Evolutionary conservation across 306 rosid genomes (phyloP), one percentile per base, ranked within the genome.

Genomic region (Ziziphus jujuba): DNA sequence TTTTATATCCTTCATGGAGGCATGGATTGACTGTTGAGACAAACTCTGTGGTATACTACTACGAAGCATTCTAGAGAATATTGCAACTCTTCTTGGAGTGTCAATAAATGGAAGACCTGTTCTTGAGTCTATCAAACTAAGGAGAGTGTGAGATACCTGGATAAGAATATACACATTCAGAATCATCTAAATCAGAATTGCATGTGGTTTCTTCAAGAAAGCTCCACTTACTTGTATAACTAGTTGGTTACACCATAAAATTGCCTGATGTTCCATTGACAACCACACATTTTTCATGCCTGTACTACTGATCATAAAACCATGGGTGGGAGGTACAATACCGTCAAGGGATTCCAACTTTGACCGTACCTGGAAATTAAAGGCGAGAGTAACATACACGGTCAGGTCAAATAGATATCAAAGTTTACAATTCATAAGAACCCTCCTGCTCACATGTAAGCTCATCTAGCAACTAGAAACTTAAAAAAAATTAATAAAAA

Each of bases 201-300:
- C 56, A 21, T 59, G 44, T 69, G n/a, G 71, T 22, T 74, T 38
- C 48, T 63, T 54, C 61, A 54, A 69, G 48, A 61, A 47, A 67
- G 40, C 36, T 49, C 54, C 61, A 66, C 97, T 84, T 71, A 90
- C 99, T 85, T 95, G 99, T 70, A 88, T 65, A 73, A 90, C 99
- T 61, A 95, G 59, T 77, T 95, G 99, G 79, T 90, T 95, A 65
- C 99, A 95, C 99, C 99, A 95, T 74, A 95, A 76, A 66, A 95
- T 90, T 56, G 90, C 99, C 80, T 88, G 96, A 84, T 95, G 99
- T 73, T 95, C 99, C 99, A 90, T 95, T 63, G 99, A 95, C 75
- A 95, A 74, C 99, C 99, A 95, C 74, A 95, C 99, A 85, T 90
- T 87, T 79, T 72, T 90, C 93, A 95, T 85, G 84, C 90, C 82